These are phyloP conservation scores for Allium fistulosum DNA, from an alignment of 106 monocot genomes.

Conservation along the genomic window DNA sequence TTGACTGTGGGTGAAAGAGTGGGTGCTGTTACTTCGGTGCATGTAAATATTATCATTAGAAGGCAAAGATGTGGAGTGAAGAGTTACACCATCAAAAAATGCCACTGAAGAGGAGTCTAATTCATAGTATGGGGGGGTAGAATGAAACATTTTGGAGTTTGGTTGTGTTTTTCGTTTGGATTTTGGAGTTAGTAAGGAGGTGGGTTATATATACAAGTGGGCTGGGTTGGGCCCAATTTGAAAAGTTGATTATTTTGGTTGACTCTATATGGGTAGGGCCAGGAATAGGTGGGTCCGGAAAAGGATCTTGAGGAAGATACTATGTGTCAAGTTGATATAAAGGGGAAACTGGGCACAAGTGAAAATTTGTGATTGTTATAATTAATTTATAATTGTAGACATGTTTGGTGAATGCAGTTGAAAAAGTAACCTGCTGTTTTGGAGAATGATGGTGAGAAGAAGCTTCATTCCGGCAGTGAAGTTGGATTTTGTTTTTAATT, in stretches of 20 bases:
- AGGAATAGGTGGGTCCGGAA: neutral
- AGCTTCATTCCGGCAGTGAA: too few relatives aligned
- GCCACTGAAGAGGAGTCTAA: neutral
- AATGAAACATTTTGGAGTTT: neutral
- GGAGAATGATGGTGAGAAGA: too few relatives aligned
- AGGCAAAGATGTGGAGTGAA: neutral
- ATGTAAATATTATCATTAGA: neutral
- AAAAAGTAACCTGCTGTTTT: too few relatives aligned
- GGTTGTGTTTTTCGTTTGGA: neutral
- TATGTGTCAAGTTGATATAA: neutral
- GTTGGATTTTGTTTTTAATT: too few relatives aligned
- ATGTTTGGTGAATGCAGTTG: too few relatives aligned
- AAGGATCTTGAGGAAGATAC: constrained; percentile 2
- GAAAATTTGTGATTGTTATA: too few relatives aligned
- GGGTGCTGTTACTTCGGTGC: constrained; percentile 14
- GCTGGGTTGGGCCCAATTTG: too few relatives aligned
- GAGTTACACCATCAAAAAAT: neutral
- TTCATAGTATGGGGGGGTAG: neutral
- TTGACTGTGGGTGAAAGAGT: constrained; percentile 4
- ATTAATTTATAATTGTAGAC: too few relatives aligned
- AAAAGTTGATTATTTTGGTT: neutral
- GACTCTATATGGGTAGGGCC: neutral
- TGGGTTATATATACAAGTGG: too few relatives aligned
- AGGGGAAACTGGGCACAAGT: neutral
- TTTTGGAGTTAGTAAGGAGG: neutral